Evolutionary conservation across 495 filamentous ascomycete species (phyloP).

Genomic region (Aspergillus panamensis): DNA sequence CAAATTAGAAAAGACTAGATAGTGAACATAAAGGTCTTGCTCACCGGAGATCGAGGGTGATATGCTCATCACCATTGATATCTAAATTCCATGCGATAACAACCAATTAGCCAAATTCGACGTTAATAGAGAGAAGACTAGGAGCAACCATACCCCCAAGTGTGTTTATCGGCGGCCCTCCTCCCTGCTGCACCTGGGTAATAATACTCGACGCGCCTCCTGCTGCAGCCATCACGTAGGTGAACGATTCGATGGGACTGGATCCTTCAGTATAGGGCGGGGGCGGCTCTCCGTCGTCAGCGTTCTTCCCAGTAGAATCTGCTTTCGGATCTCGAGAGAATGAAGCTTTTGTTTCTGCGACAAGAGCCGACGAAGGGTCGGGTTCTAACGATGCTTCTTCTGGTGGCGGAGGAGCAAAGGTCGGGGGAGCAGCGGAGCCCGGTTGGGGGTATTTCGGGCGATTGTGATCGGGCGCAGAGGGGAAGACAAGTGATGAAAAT

Average conservation of each 20-base stretch:
- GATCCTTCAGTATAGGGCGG: constrained; percentile 93
- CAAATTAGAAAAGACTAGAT: constrained; percentile 7
- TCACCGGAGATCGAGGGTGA: constrained; percentile 91
- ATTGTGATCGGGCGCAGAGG: constrained; percentile 39
- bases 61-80: constrained; percentile 89
- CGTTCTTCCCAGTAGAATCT: constrained; percentile 60
- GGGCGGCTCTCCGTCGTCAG: constrained; percentile 87
- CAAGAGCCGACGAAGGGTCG: constrained; percentile 49
- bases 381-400: constrained; percentile 44
- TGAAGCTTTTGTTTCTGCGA: constrained; percentile 80
- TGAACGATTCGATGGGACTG: constrained; percentile 88
- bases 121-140: background rate
- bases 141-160: constrained; percentile 67
- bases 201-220: constrained; percentile 97
- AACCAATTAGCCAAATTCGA: constrained; percentile 12
- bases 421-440: constrained; percentile 54
- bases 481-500: constrained; percentile 62
- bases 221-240: constrained; percentile 96
- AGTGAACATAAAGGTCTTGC: constrained; percentile 11
- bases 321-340: constrained; percentile 72
- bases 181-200: constrained; percentile 94
- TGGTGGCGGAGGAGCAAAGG: constrained; percentile 46
- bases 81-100: constrained; percentile 43
- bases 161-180: constrained; percentile 76
- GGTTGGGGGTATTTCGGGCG: constrained; percentile 53